Evolutionary conservation across 176 grass and related monocot species (phyloP), one percentile per base, ranked within the genome.

Genomic region (Oryza nivara): DNA sequence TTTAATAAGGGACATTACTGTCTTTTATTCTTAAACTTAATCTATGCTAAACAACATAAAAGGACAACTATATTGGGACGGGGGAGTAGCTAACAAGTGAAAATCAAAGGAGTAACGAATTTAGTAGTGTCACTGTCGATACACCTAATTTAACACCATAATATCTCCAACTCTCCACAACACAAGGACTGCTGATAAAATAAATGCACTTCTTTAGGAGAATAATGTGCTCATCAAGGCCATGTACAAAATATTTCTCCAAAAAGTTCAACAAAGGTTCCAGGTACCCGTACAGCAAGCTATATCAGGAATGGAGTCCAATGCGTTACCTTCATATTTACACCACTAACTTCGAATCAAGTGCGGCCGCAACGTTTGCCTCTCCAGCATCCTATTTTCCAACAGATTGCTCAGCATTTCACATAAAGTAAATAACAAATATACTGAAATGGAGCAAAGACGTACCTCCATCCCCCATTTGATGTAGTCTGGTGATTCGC

Each of bases 391-490:
- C 93, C 96, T 98, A 85, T 43, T 81, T 77, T 26, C 5, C 77
- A 32, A 73, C 8, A 84, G 43, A 68, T 45, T 67, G 20, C 45
- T 89, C 65, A 86, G 68, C 19, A 86, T 73, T 54, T 56, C 8
- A 80, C 65, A 85, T 25, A 23, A 46, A 69, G 20, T 0, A 68
- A 20, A 25, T 25, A 40, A 79, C 13, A 48, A 44, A 44, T 16
- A 85, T 25, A 56, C 34, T 64, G 0, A 65, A 70, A 64, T 76
- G 34, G 22, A 85, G 38, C 40, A 14, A 32, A 76, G 69, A 60
- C n/a, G 77, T 92, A 99, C 96, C 90, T 99, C 91, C 96, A 99
- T 96, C 82, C 96, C 96, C 96, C 96, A 99, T 89, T 99, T 99
- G 32, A 99, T 99, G 68, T 99, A 96, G 75, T 99, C 96, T 81